Evolutionary conservation across 768 basidiomycete species (phyloP).

Genomic region (Boletus eberwhitei): DNA sequence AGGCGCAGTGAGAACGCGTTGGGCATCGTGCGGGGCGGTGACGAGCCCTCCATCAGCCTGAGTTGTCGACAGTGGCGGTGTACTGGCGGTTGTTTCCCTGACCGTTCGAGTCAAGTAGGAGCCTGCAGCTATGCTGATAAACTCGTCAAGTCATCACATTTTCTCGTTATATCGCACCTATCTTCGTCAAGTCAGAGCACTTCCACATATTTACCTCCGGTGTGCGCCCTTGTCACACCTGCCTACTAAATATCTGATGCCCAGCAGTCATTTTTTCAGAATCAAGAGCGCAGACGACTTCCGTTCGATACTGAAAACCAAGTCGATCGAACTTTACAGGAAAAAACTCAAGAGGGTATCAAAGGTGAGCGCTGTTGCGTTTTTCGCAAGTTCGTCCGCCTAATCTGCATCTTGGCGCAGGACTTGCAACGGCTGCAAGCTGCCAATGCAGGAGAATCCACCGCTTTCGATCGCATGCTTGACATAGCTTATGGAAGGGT

Average conservation of each 20-base stretch:
- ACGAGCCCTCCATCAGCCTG: constrained; percentile 11
- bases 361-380: constrained; percentile 39
- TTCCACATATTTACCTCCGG: constrained; percentile 49
- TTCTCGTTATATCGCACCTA: constrained; percentile 39
- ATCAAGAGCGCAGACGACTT: constrained; percentile 58
- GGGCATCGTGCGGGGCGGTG: constrained; percentile 11
- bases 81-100: not conserved
- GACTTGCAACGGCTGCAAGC: constrained; percentile 48
- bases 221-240: constrained; percentile 15
- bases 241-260: not conserved
- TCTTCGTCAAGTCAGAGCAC: constrained; percentile 39
- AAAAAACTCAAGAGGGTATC: constrained; percentile 47
- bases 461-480: constrained; percentile 56
- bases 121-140: not conserved
- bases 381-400: not conserved
- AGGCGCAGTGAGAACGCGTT: not conserved
- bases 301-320: constrained; percentile 41
- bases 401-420: constrained; percentile 32
- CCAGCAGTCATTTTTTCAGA: constrained; percentile 58
- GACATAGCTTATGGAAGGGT: constrained; percentile 74
- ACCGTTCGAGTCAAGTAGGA: too few species aligned
- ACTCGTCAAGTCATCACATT: constrained; percentile 8
- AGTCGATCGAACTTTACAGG: constrained; percentile 28
- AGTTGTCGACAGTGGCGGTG: constrained; percentile 14
- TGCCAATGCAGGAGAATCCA: constrained; percentile 49